Base-by-base conservation (phyloP, 106 monocot genomes). In the Acorus calamus region DNA sequence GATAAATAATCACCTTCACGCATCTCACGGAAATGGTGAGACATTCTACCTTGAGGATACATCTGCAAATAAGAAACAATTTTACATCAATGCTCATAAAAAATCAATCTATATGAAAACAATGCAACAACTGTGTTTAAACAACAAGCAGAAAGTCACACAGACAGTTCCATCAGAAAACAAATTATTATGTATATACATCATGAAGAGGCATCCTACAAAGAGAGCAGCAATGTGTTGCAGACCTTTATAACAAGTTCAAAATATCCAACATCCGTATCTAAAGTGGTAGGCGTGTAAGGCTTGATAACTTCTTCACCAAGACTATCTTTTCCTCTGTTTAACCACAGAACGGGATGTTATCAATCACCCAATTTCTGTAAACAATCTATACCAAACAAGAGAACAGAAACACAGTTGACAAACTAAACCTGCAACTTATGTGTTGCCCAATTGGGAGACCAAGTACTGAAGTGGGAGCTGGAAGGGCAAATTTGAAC, bases 31-130 rank as follows among this genome's bases (percentile, higher is more conserved):
- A 98, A 98, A 84, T 98, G 96, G 69, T 98, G 96, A 57, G 96
- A 98, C 96, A 98, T 98, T 79, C 96, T 98, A 77, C 96, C 96
- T 87, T 98, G 96, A 72, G 79, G 75, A 70, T 89, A 89, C 89
- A 89, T 89, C 89, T 89, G 44, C 46, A 64, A 11, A 46, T 47
- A 12, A 9, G 56, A 48, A 42, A 47, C 11, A 49, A 52, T 51
- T 10, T 47, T 4, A 46, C 2, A 56, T 41, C 49, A 7, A 72
- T 45, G 11, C 41, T 51, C 61, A 12, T 41, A 44, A 12, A 60
- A 28, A 0, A 28, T 28, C 28, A 28, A 28, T 28, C 28, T 28
- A 28, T 28, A 28, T 28, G 28, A 28, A 28, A 28, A 28, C 28
- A 28, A 28, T 28, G 28, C 28, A 28, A 28, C 28, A 28, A 0